Base-by-base conservation (phyloP, 1,284 basidiomycete species). In the Phellinidium pouzarii region DNA sequence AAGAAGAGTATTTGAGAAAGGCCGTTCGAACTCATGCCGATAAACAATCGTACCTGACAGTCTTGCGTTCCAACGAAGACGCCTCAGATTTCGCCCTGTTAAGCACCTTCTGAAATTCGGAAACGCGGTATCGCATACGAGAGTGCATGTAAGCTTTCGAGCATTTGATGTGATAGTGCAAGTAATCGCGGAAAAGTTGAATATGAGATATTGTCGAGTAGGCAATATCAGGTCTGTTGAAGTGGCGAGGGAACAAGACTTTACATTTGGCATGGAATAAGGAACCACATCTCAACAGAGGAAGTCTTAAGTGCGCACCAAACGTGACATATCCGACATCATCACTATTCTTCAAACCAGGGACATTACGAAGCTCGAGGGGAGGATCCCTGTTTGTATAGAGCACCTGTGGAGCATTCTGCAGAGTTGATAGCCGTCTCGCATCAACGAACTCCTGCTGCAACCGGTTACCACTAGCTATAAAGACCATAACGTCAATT, bases 101-200 rank as follows among this genome's bases (percentile, higher is more conserved):
- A 63, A 99, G 75, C 46, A 99, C 84, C 74, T 99, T 99, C 71
- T 97, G 86, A 76, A 99, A 99, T 70, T 98, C 94, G 12, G 89
- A 84, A 11, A 97, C 96, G 23, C 96, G 84, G 66, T 88, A 80
- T 57, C 96, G 80, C 94, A 99, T 96, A 48, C 96, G 78, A 22
- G 92, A 95, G 71, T 99, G 96, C 91, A 99, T 95, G 73, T 99
- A 99, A 1, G 95, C 96, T 70, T 99, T 99, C 50, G 89, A 94
- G 70, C 95, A 98, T 67, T 95, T 99, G 81, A 99, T 96, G 71
- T 99, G 96, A 71, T 99, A 99, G 72, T 99, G 96, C 36, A 99
- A 77, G 67, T 98, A 98, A 70, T 98, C 94, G 49, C 96, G 80
- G 86, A 99, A 99, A 37, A 97, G 78, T 68, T 98, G 93, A 64